Conservation (phyloP, 306 rosid genomes). For the Medicago truncatula region DNA sequence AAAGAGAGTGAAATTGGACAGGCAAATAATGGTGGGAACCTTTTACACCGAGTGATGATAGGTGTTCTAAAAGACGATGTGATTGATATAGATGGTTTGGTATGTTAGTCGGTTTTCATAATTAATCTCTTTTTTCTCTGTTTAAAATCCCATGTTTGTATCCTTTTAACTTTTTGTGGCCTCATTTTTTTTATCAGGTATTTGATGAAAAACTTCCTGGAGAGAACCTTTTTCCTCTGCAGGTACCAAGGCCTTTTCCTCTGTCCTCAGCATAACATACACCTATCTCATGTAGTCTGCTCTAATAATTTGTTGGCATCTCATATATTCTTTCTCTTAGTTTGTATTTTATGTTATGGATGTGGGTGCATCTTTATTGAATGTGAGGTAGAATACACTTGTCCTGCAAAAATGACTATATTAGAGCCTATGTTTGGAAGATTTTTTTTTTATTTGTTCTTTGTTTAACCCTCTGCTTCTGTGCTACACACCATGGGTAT, state of each 20-base stretch:
- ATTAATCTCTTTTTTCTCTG: constrained; percentile 13
- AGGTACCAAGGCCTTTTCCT: constrained; percentile 59
- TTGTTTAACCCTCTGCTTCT: background rate
- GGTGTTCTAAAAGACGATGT: constrained; percentile 85
- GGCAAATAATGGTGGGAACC: constrained; percentile 79
- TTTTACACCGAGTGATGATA: constrained; percentile 80
- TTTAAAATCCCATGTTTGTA: constrained; percentile 31
- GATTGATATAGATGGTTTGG: constrained; percentile 95
- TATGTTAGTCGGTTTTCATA: constrained; percentile 48
- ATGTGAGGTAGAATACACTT: constrained; percentile 27
- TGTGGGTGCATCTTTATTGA: constrained; percentile 23
- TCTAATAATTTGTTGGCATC: constrained; percentile 24
- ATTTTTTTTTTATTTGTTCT: constrained; percentile 16
- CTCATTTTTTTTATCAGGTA: constrained; percentile 59
- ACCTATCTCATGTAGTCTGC: constrained; percentile 26
- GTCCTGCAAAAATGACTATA: constrained; percentile 7
- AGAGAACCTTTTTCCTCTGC: constrained; percentile 88
- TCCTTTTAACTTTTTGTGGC: constrained; percentile 30
- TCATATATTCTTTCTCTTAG: constrained; percentile 30
- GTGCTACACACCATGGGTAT: constrained; percentile 13
- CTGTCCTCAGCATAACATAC: constrained; percentile 15
- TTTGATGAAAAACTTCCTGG: constrained; percentile 92
- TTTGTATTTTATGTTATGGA: constrained; percentile 27
- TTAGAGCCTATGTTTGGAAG: constrained; percentile 9
- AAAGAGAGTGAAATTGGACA: constrained; percentile 86